Evolutionary conservation across 345 rosid species (phyloP).

Genomic region (Gossypium sturtianum): DNA sequence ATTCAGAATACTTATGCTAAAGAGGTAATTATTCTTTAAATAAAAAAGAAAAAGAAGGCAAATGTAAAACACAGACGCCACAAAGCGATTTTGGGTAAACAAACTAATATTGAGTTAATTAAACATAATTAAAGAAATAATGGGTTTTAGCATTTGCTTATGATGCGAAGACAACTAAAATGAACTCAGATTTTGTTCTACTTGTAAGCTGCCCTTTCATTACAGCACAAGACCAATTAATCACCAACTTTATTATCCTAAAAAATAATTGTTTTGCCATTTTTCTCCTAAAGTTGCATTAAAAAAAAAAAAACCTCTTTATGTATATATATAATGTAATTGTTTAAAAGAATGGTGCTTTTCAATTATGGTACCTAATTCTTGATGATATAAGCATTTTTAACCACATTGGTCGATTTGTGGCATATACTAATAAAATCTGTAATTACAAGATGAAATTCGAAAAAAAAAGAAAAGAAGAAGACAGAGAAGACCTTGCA

Average conservation of each 20-base stretch:
- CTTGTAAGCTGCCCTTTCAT: conserved; percentile 16
- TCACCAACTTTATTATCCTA: conserved; percentile 1
- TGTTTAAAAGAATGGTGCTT: no score
- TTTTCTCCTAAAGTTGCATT: no score
- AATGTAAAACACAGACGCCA: background rate
- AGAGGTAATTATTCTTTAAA: no score
- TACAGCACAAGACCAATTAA: conserved; percentile 1
- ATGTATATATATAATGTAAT: no score
- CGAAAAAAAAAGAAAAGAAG: background rate
- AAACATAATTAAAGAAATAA: background rate
- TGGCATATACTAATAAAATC: no score
- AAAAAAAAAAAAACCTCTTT: no score
- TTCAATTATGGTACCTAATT: no score
- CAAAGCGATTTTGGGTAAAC: conserved; percentile 18
- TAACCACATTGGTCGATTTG: background rate
- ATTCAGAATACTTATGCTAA: background rate
- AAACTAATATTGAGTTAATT: background rate
- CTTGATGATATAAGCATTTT: background rate
- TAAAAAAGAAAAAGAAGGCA: background rate
- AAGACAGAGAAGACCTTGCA: background rate
- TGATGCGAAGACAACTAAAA: conserved; percentile 27
- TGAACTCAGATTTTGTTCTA: background rate
- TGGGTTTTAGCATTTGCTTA: conserved; percentile 9
- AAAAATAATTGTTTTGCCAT: no score
- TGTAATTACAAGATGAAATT: background rate